Conservation (phyloP, 2,329 filamentous ascomycete species). For the Chaetomium sp. region DNA sequence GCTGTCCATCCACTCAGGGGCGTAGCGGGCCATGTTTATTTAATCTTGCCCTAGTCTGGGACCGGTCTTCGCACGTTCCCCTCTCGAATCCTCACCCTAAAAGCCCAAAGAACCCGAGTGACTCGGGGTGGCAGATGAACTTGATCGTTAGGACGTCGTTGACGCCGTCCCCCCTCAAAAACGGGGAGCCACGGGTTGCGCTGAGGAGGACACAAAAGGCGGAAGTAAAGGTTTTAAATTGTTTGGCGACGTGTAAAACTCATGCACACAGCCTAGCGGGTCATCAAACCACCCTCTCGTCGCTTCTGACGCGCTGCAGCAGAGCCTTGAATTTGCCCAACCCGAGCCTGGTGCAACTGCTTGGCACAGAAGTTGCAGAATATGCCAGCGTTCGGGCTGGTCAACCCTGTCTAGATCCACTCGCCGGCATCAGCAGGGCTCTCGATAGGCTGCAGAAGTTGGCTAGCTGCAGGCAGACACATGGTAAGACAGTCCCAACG, state of each 20-base stretch:
- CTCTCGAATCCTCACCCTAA: background rate
- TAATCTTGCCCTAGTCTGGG: background rate
- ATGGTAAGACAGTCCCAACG: background rate
- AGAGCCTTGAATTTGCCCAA: background rate
- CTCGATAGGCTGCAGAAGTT: constrained; percentile 3
- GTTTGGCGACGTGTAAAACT: constrained; percentile 11
- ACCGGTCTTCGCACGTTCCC: background rate
- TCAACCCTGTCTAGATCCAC: constrained; percentile 10
- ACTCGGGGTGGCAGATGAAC: background rate
- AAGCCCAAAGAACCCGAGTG: background rate
- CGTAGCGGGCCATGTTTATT: constrained; percentile 20
- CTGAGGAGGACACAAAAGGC: too few species aligned
- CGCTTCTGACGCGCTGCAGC: background rate
- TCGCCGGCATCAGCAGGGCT: background rate
- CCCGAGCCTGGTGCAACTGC: constrained; percentile 1
- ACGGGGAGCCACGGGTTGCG: background rate
- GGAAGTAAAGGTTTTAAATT: background rate
- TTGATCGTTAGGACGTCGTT: background rate
- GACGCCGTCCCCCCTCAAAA: background rate
- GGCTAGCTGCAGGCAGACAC: background rate
- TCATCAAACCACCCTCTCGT: background rate
- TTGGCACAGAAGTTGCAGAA: constrained; percentile 3
- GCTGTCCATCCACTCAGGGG: constrained; percentile 11
- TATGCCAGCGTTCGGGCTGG: constrained; percentile 1
- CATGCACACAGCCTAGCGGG: constrained; percentile 18